These are phyloP conservation scores for Arachnomyces sp. DNA, from an alignment of 2,329 filamentous ascomycete genomes.

Conservation along the genomic window DNA sequence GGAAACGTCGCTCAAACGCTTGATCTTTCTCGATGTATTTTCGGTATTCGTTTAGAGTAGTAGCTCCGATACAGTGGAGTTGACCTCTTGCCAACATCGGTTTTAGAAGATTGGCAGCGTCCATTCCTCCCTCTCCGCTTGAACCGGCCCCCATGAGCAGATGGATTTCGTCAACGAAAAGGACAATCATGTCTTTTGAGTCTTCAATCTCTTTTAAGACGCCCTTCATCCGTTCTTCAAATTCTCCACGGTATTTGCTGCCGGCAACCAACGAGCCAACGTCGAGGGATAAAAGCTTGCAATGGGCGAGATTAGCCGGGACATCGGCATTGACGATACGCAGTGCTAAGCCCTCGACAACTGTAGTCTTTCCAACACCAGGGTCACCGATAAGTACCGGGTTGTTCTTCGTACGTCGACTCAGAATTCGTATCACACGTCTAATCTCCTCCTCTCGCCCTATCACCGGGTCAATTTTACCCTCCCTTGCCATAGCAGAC, in stretches of 20 bases:
- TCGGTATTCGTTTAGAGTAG: constrained; percentile 87
- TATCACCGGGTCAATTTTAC: constrained; percentile 96
- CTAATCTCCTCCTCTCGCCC: constrained; percentile 93
- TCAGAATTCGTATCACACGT: constrained; percentile 83
- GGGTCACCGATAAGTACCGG: constrained; percentile 96
- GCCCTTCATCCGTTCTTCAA: constrained; percentile 98
- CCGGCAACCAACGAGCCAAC: constrained; percentile 92
- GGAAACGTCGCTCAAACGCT: constrained; percentile 96
- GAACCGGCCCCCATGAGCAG: constrained; percentile 95
- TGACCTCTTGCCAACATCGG: constrained; percentile 96
- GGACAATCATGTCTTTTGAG: constrained; percentile 90
- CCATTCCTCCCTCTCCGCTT: constrained; percentile 95
- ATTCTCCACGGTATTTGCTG: constrained; percentile 97
- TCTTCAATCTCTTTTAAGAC: constrained; percentile 94
- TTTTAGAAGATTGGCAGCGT: constrained; percentile 94
- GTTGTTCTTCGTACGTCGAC: constrained; percentile 95
- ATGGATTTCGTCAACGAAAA: constrained; percentile 98
- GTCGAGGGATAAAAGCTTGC: constrained; percentile 88
- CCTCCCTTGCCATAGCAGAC: constrained; percentile 91
- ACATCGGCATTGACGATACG: constrained; percentile 96
- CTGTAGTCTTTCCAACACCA: constrained; percentile 96
- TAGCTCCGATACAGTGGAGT: constrained; percentile 95
- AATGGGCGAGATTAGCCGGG: constrained; percentile 87
- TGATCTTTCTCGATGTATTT: constrained; percentile 99
- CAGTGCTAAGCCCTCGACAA: constrained; percentile 90